phyloP scores from a whole-genome alignment of 2,329 filamentous ascomycete species.

The Sarocladium oryzae region DNA sequence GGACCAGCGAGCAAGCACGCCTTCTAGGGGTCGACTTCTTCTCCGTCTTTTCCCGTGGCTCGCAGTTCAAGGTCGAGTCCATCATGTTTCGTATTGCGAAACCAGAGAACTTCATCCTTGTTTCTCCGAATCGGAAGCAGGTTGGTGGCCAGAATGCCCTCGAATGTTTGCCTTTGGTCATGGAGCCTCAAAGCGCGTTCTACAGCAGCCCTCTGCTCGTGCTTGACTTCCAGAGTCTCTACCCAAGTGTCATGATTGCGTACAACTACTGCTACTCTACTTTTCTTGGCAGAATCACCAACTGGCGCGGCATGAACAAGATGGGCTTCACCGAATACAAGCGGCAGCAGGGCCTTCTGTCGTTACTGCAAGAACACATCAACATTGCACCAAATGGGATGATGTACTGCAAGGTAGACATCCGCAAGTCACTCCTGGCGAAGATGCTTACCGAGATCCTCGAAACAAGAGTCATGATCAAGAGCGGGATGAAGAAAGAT shows the following conservation, averaged over 20 bases:
- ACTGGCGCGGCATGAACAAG: slow-evolving; percentile 88
- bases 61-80: slow-evolving; percentile 97
- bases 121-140: slow-evolving; percentile 86
- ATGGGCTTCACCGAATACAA: slow-evolving; percentile 90
- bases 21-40: slow-evolving; percentile 94
- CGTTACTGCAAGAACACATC: slow-evolving; percentile 74
- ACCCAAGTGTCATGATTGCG: slow-evolving; percentile 97
- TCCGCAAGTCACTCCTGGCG: slow-evolving; percentile 83
- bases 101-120: slow-evolving; percentile 85
- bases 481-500: slow-evolving; percentile 90
- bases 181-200: slow-evolving; percentile 94
- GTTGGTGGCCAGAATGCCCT: slow-evolving; percentile 91
- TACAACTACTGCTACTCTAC: slow-evolving; percentile 99
- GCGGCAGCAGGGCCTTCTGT: slow-evolving; percentile 66
- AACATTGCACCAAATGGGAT: slow-evolving; percentile 95
- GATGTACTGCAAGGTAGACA: slow-evolving; percentile 82
- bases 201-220: slow-evolving; percentile 87
- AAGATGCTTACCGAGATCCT: slow-evolving; percentile 97
- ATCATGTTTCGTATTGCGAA: slow-evolving; percentile 99
- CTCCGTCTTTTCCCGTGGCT: slow-evolving; percentile 89
- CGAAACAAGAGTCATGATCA: slow-evolving; percentile 96
- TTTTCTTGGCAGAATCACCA: slow-evolving; percentile 76
- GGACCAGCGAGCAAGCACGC: slow-evolving; percentile 90
- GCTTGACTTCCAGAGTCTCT: slow-evolving; percentile 91
- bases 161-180: slow-evolving; percentile 89